Base-by-base conservation (phyloP, 2,329 filamentous ascomycete genomes). In the Xylariaceae sp. region DNA sequence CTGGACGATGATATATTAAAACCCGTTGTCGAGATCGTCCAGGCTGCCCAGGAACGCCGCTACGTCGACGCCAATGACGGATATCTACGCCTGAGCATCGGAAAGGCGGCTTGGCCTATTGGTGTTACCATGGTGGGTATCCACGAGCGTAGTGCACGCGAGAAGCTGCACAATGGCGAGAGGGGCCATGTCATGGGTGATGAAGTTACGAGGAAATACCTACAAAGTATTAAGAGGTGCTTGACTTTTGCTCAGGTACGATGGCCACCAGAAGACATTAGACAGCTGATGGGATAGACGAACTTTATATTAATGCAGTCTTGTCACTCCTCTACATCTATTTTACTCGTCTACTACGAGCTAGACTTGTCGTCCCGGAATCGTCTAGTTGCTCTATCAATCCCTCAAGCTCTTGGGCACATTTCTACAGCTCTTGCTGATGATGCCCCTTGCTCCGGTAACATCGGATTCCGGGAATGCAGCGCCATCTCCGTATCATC, bases 61-160 rank as follows among this genome's bases (percentile, higher is more conserved):
- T 99, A 99, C 69, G 93, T 99, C 40, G 90, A 97, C 73, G 94
- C 94, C 27, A 97, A 97, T 70, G 91, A 99, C 70, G 92, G 91
- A 0, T 99, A 99, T 72, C 78, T 99, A 56, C 82, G 91, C 47
- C 79, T 99, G 49, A 96, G 91, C 70, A 99, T 99, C 67, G 92
- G 92, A 60, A 96, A 96, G 76, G 92, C 92, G 63, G 94, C 94
- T 13, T 99, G 94, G 94, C 94, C 94, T 20, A 99, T 99, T 67
- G 94, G 94, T 74, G 94, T 99, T 32, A 99, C 94, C 72, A 99
- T 97, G 94, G 94, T 99, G 67, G 94, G 94, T 79, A 99, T 99
- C 65, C 94, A 99, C 82, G 94, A 97, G 79, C 86, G 94, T 68
- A 94, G 89, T 62, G 93, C 94, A 16, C 84, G 94, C 59, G 94